Evolutionary conservation across 164 flowering plant genomes (phyloP).

Genomic region (Tetracentron sinense): DNA sequence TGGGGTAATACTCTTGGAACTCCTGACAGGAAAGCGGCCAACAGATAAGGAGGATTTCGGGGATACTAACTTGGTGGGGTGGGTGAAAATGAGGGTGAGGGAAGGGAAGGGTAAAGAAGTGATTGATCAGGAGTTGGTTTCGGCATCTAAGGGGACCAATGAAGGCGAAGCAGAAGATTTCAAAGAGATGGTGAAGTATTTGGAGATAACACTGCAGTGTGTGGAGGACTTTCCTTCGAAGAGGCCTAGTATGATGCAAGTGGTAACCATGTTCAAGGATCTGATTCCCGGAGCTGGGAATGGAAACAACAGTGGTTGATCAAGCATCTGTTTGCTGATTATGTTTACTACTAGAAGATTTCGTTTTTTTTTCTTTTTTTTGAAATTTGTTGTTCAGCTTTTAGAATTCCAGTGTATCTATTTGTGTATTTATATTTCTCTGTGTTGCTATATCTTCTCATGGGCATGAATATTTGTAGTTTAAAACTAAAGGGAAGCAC

Average conservation of each 20-base stretch:
- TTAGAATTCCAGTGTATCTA: slow-evolving; percentile 1
- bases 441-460: neutral
- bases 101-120: slow-evolving; percentile 82
- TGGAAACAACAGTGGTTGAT: slow-evolving; percentile 33
- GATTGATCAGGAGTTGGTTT: slow-evolving; percentile 53
- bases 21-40: slow-evolving; percentile 59
- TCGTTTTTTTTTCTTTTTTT: no score
- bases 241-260: slow-evolving; percentile 88
- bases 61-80: slow-evolving; percentile 67
- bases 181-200: slow-evolving; percentile 63
- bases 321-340: neutral
- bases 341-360: neutral
- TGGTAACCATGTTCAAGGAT: slow-evolving; percentile 78
- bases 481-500: no score
- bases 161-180: slow-evolving; percentile 41
- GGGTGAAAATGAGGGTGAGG: slow-evolving; percentile 71
- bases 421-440: neutral
- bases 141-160: slow-evolving; percentile 23
- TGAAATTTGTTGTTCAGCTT: neutral
- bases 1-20: slow-evolving; percentile 59
- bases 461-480: neutral
- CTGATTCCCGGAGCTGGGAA: slow-evolving; percentile 30
- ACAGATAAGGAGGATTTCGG: slow-evolving; percentile 73
- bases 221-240: slow-evolving; percentile 86
- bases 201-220: slow-evolving; percentile 69